Percentiles rank a stretch among this genome's conserved stretches.
phyloP scores from a whole-genome alignment of 2,329 filamentous ascomycete species.

The Triangularia setosa region DNA sequence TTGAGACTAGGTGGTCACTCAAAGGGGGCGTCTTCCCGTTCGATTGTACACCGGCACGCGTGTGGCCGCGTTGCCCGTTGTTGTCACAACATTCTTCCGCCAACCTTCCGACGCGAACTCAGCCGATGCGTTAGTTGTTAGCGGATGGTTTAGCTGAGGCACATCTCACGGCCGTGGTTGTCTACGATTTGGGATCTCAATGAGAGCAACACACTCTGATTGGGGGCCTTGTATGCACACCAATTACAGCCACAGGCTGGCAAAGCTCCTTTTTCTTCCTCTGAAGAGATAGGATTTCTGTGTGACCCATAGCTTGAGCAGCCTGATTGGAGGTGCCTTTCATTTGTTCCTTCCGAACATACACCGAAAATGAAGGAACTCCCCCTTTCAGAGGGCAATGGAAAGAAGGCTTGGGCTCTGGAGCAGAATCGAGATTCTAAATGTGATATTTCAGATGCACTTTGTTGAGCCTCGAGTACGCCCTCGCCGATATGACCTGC shows the following conservation, averaged over 20 bases:
- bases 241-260: not conserved
- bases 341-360: not conserved
- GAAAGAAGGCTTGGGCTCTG: not conserved
- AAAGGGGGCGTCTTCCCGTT: not conserved
- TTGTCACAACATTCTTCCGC: slow-evolving; percentile 10
- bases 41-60: slow-evolving; percentile 2
- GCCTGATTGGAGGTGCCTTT: not conserved
- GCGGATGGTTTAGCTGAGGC: not conserved
- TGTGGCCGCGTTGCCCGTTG: slow-evolving; percentile 4
- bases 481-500: not conserved
- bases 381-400: not conserved
- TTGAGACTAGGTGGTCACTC: slow-evolving; percentile 12
- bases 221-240: not conserved
- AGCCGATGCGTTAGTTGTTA: not conserved
- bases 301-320: not conserved
- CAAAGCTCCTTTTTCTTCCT: not conserved
- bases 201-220: not conserved
- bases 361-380: not conserved
- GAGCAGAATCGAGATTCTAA: not conserved
- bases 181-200: not conserved
- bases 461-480: not conserved
- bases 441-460: not conserved
- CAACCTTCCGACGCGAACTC: not conserved
- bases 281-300: not conserved
- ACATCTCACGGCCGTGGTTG: not conserved